Percentiles rank a stretch among this genome's conserved stretches.
Evolutionary conservation across 495 filamentous ascomycete genomes (phyloP).

Genomic region (Filosporella fistucella): DNA sequence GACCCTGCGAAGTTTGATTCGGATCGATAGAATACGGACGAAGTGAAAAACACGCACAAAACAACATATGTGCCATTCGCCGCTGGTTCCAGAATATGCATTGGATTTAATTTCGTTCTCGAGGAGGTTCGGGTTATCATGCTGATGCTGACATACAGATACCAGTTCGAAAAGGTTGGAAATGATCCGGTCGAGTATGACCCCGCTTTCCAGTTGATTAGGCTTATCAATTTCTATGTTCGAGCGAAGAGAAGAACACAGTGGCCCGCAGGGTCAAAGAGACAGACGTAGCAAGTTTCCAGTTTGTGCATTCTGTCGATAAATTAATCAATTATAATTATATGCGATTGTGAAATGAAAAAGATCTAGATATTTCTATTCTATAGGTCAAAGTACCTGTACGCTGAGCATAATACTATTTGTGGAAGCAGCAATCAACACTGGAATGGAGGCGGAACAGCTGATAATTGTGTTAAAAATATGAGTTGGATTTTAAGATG

Average conservation of each 20-base stretch:
- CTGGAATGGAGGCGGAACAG: no score
- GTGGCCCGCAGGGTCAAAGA: slow-evolving; percentile 30
- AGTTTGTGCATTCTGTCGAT: no score
- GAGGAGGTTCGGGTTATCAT: slow-evolving; percentile 49
- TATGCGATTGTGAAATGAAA: no score
- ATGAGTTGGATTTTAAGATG: no score
- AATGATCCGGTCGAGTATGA: slow-evolving; percentile 47
- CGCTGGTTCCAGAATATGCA: slow-evolving; percentile 43
- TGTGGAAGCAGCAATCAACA: no score
- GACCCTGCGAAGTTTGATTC: slow-evolving; percentile 49
- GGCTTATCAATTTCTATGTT: slow-evolving; percentile 52
- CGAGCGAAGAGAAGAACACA: slow-evolving; percentile 37
- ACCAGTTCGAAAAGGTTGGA: slow-evolving; percentile 40
- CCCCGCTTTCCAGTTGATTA: slow-evolving; percentile 50
- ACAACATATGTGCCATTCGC: slow-evolving; percentile 49
- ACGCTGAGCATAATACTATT: no score
- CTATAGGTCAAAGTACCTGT: no score
- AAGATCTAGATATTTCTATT: no score
- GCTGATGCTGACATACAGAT: slow-evolving; percentile 46
- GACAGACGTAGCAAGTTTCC: not conserved
- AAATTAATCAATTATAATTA: no score
- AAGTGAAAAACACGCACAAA: slow-evolving; percentile 39
- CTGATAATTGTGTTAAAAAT: no score
- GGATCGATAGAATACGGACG: slow-evolving; percentile 48
- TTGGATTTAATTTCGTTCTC: slow-evolving; percentile 56